phyloP scores from a whole-genome alignment of 2,329 filamentous ascomycete genomes.

The Neonectria faginata region DNA sequence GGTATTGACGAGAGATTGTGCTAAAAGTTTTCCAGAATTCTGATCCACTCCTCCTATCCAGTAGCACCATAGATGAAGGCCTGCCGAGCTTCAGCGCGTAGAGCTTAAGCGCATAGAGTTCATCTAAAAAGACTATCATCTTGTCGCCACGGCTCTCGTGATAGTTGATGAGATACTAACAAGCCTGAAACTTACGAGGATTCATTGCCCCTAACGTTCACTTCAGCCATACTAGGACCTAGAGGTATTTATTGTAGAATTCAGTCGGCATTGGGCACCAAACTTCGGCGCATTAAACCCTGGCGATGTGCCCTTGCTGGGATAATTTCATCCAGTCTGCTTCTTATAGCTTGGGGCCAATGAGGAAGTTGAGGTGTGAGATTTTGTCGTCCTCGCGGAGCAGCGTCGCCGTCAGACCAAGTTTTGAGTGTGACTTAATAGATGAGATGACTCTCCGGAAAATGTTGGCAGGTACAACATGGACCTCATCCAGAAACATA shows the following conservation, averaged over 20 bases:
- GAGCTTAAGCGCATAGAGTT: constrained; percentile 85
- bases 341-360: constrained; percentile 93
- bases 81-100: constrained; percentile 83
- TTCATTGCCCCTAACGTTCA: constrained; percentile 85
- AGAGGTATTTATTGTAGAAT: constrained; percentile 90
- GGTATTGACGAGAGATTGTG: constrained; percentile 85
- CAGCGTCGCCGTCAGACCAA: constrained; percentile 88
- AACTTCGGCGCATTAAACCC: constrained; percentile 93
- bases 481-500: constrained; percentile 93
- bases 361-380: constrained; percentile 90
- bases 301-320: constrained; percentile 91
- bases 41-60: constrained; percentile 81
- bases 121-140: constrained; percentile 96
- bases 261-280: constrained; percentile 98
- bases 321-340: constrained; percentile 97
- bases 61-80: constrained; percentile 90
- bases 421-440: constrained; percentile 90
- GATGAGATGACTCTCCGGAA: constrained; percentile 89
- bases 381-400: constrained; percentile 96
- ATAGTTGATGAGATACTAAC: constrained; percentile 93
- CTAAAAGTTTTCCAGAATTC: constrained; percentile 90
- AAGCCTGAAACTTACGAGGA: constrained; percentile 91
- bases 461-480: constrained; percentile 91
- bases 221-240: constrained; percentile 58
- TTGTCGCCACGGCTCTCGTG: constrained; percentile 93